Percentiles rank a stretch among this genome's conserved stretches.
phyloP scores from a whole-genome alignment of 2,329 filamentous ascomycete genomes.

The Exserohilum turcica region DNA sequence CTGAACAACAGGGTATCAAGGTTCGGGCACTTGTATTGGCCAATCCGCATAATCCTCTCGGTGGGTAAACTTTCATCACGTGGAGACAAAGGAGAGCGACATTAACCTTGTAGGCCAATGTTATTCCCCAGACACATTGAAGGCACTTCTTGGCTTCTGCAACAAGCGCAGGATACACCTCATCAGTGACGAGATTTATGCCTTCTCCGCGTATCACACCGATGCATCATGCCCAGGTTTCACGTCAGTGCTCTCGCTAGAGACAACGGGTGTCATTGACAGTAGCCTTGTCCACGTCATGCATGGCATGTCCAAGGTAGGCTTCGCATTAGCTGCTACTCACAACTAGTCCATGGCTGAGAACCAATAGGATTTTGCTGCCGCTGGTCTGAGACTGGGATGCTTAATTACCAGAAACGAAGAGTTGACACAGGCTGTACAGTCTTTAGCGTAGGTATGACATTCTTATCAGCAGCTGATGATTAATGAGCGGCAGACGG shows the following conservation, averaged over 20 bases:
- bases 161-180: slow-evolving; percentile 58
- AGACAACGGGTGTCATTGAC: slow-evolving; percentile 52
- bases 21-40: slow-evolving; percentile 56
- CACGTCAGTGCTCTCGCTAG: slow-evolving; percentile 27
- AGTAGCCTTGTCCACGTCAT: slow-evolving; percentile 58
- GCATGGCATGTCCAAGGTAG: slow-evolving; percentile 48
- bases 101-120: slow-evolving; percentile 10
- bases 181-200: slow-evolving; percentile 65
- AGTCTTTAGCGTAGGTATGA: slow-evolving; percentile 34
- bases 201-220: slow-evolving; percentile 54
- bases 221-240: slow-evolving; percentile 24
- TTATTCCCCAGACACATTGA: slow-evolving; percentile 48
- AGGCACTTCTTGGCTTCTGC: slow-evolving; percentile 56
- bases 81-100: background rate
- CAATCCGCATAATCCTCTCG: slow-evolving; percentile 60
- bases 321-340: background rate
- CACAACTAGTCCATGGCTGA: background rate
- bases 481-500: slow-evolving; percentile 29
- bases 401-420: slow-evolving; percentile 25
- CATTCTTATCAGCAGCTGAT: background rate
- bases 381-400: slow-evolving; percentile 53
- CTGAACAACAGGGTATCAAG: slow-evolving; percentile 39
- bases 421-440: slow-evolving; percentile 23
- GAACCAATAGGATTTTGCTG: slow-evolving; percentile 55
- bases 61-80: background rate